These are phyloP conservation scores for Linaria vulgaris DNA, from an alignment of 257 asterid genomes.

Conservation along the genomic window DNA sequence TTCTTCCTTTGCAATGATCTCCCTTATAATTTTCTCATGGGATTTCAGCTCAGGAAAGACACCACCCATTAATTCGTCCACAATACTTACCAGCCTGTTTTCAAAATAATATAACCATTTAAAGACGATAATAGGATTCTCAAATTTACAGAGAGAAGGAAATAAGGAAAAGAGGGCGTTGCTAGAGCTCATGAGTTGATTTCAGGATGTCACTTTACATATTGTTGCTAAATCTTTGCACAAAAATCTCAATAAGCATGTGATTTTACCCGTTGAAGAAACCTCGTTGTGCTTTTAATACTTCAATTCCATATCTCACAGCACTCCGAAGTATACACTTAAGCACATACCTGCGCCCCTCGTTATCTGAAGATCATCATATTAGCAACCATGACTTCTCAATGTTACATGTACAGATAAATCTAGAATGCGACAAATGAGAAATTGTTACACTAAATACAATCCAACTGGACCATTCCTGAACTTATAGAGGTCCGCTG, in stretches of 20 bases:
- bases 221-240: slow-evolving; percentile 5
- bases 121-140: slow-evolving; percentile 9
- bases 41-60: slow-evolving; percentile 88
- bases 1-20: slow-evolving; percentile 85
- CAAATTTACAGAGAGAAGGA: slow-evolving; percentile 8
- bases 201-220: not conserved
- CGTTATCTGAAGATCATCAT: slow-evolving; percentile 63
- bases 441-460: no score
- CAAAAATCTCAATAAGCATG: not conserved
- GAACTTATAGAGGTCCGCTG: no score
- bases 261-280: slow-evolving; percentile 74
- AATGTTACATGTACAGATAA: not conserved
- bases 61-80: slow-evolving; percentile 76
- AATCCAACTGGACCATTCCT: no score
- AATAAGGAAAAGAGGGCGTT: not conserved
- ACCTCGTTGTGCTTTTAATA: slow-evolving; percentile 79
- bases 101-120: slow-evolving; percentile 25
- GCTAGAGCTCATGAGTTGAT: slow-evolving; percentile 7
- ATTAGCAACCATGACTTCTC: slow-evolving; percentile 6
- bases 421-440: no score
- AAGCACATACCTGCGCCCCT: slow-evolving; percentile 95
- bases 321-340: slow-evolving; percentile 97
- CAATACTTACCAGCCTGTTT: slow-evolving; percentile 76
- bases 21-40: slow-evolving; percentile 56
- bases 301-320: slow-evolving; percentile 97